Base-by-base conservation (phyloP, 768 basidiomycete species). In the Gloeostereum incarnatum region DNA sequence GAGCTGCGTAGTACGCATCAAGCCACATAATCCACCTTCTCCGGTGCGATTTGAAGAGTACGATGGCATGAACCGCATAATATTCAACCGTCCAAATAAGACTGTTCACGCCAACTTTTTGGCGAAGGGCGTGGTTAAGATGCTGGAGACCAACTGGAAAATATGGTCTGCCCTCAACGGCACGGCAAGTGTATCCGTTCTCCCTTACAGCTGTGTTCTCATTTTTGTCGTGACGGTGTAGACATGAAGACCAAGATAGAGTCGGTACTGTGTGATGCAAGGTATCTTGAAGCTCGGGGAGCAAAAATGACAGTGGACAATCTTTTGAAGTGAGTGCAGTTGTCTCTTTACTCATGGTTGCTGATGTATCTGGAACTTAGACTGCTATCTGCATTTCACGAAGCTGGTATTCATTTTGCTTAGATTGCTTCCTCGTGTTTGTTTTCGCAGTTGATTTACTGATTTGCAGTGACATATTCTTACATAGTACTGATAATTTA, bases 1-100 rank as follows among this genome's bases (percentile, higher is more conserved):
- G 60, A 86, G 81, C 19, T 82, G 78, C 16, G 96, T 99, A 44
- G 79, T 99, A 24, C 78, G 96, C 37, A 69, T 99, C 42, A 86
- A 80, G 4, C 96, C 94, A 2, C 68, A 84, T 33, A 90, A 98
- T 53, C 96, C 96, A 3, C 96, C 96, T 0, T 96, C 96, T 1
- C 91, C 92, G 0, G 75, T 99, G 44, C 79, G 80, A 54, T 99
- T 98, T 47, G 93, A 93, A 51, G 96, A 99, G 60, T 98, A 97
- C 53, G 96, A 99, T 55, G 96, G 96, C 1, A 67, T 99, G 46
- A 88, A 78, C 33, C 72, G 96, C 30, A 91, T 98, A 39, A 62
- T 96, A 25, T 98, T 98, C 55, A 79, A 78, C 21, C 65, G 94
- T 42, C 72, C 84, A 48, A 97, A 98, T 56, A 97, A 96, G 60